Conservation (phyloP, 2,329 filamentous ascomycete species). For the Pyrenophora seminiperda region DNA sequence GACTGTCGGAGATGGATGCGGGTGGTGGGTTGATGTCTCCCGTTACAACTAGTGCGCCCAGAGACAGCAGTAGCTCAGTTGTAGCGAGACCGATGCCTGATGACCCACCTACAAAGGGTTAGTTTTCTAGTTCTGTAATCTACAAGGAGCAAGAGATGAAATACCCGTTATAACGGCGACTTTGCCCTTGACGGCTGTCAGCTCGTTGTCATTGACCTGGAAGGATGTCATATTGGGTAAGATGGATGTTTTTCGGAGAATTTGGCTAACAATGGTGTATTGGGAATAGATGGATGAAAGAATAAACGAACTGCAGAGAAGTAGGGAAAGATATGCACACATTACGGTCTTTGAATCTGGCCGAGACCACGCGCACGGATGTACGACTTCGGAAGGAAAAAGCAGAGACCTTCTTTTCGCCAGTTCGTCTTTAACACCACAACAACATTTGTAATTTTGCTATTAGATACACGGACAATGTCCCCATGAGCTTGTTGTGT, state of each 20-base stretch:
- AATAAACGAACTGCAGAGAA: neutral
- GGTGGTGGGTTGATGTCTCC: conserved; percentile 57
- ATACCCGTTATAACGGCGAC: conserved; percentile 30
- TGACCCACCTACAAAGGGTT: conserved; percentile 53
- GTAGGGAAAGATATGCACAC: conserved; percentile 10
- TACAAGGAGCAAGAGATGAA: neutral
- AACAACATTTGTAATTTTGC: too few species aligned
- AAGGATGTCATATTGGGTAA: conserved; percentile 24
- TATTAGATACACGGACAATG: too few species aligned
- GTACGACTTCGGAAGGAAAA: too few species aligned
- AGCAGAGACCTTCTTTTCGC: too few species aligned
- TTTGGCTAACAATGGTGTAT: neutral
- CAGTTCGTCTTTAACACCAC: too few species aligned
- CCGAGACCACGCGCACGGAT: neutral
- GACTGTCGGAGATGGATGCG: conserved; percentile 27
- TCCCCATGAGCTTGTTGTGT: too few species aligned
- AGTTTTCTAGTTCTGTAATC: neutral
- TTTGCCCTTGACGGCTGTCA: conserved; percentile 26
- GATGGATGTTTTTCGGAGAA: too few species aligned
- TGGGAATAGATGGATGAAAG: neutral
- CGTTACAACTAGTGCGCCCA: conserved; percentile 61
- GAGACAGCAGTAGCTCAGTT: conserved; percentile 55
- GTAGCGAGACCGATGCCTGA: conserved; percentile 65
- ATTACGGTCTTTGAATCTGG: neutral
- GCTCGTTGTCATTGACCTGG: conserved; percentile 28